Percentiles rank a stretch among this genome's conserved stretches.
These are phyloP conservation scores for Panicum miliaceum DNA, from an alignment of 176 grass and related monocot genomes.

Conservation along the genomic window DNA sequence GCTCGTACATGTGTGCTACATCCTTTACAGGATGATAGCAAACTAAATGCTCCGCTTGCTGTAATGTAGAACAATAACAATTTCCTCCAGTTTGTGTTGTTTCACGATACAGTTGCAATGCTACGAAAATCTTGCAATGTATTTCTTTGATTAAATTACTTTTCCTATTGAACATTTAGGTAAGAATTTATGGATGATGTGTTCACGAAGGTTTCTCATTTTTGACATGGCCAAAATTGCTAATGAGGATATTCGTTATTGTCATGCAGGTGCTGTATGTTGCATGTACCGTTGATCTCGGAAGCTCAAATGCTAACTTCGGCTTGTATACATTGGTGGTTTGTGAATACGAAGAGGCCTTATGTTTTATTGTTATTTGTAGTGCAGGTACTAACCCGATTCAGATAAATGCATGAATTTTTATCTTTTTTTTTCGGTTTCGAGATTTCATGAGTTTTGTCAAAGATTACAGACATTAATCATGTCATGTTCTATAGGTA, in stretches of 20 bases:
- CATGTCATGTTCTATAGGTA: not conserved
- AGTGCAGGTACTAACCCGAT: no score
- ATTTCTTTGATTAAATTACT: not conserved
- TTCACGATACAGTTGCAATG: not conserved
- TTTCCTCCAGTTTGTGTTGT: not conserved
- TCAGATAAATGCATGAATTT: not conserved
- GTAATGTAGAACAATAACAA: no score
- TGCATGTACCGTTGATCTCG: not conserved
- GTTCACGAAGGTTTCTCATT: not conserved
- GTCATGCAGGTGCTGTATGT: not conserved
- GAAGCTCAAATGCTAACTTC: not conserved
- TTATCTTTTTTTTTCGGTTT: not conserved
- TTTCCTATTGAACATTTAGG: not conserved
- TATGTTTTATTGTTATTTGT: no score
- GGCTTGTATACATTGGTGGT: not conserved
- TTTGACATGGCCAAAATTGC: not conserved
- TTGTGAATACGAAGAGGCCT: not conserved
- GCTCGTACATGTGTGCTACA: no score
- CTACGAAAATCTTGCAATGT: not conserved
- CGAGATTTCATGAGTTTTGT: not conserved
- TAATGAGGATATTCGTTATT: not conserved
- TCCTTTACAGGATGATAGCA: not conserved
- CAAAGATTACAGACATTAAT: not conserved
- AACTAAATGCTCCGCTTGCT: not conserved
- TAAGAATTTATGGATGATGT: not conserved